Base-by-base conservation (phyloP, 176 grass and related monocot genomes). In the Eragrostis nindensis region DNA sequence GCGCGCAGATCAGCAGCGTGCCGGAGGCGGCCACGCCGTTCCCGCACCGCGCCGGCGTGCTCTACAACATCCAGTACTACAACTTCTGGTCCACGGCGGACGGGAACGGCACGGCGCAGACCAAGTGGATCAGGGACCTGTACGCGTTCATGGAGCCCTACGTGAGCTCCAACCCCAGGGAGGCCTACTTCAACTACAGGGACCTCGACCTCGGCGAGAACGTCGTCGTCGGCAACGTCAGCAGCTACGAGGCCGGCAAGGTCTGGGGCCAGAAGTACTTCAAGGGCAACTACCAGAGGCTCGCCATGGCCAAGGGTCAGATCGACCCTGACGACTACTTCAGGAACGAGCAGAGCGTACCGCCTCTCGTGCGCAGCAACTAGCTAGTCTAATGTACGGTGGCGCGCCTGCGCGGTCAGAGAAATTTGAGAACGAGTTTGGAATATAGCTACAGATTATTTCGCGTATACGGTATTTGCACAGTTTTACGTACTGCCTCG, bases 281-380 rank as follows among this genome's bases (percentile, higher is more conserved):
- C 80, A 84, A 40, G 71, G 55, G 11, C 0, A 87, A 92, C 53
- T 89, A 82, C 48, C 8, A 24, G 52, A 86, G 84, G 41, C 69
- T 89, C 21, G 80, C 90, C 3, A 21, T 69, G 4, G 84, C 78
- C 11, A 89, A 92, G 76, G 53, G 5, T 16, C 6, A 74, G 63
- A 70, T 87, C 0, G 86, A 89, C 80, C 87, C 90, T 0, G 57
- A 71, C 0, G 86, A 94, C 62, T 94, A 86, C 71, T 94, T 94
- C 82, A 80, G 88, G 74, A 90, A 94, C 53, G 88, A 90, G 74
- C 85, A 90, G 69, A 90, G 88, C 65, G 76, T 94, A 62, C 88
- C 91, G 16, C 91, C 91, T 22, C 24, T 77, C 5, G 13, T 60
- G 8, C 25, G 5, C 1, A 47, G 21, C 5, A 57, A 88, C 1